phyloP scores from a whole-genome alignment of 176 grass and related monocot genomes.

The Eragrostis curvula region DNA sequence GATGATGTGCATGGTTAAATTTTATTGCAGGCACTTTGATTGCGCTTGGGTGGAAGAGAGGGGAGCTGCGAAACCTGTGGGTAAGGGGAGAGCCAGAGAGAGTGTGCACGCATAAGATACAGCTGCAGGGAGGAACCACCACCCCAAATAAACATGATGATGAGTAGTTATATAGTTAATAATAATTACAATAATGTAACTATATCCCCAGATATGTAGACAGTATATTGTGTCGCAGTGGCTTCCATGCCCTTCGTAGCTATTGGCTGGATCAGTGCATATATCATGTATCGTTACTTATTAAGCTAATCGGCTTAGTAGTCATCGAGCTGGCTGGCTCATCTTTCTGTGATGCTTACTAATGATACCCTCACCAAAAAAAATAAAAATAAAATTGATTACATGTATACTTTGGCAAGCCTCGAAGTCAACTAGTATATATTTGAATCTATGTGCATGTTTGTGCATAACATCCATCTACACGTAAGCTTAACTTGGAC shows the following conservation, averaged over 20 bases:
- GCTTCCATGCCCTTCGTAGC: neutral
- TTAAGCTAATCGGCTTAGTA: neutral
- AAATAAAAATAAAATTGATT: too few species aligned
- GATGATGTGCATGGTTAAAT: neutral
- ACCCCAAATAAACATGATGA: conserved; percentile 4
- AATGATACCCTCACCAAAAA: too few species aligned
- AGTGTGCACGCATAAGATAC: conserved; percentile 66
- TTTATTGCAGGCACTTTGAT: conserved; percentile 65
- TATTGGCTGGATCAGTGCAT: neutral
- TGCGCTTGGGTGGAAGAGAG: conserved; percentile 74
- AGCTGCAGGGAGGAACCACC: neutral
- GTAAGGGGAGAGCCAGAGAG: conserved; percentile 64
- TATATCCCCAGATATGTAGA: neutral
- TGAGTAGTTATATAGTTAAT: too few species aligned
- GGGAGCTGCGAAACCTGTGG: conserved; percentile 83
- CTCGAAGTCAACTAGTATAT: neutral
- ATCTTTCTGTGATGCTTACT: too few species aligned
- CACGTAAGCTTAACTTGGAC: too few species aligned
- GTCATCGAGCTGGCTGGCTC: neutral
- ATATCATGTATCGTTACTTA: neutral
- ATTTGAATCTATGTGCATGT: neutral
- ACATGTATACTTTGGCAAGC: neutral
- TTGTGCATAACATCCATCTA: too few species aligned
- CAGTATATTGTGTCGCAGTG: neutral
- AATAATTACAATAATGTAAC: neutral